phyloP scores from a whole-genome alignment of 768 basidiomycete species.

The Mycena albidolilacea region DNA sequence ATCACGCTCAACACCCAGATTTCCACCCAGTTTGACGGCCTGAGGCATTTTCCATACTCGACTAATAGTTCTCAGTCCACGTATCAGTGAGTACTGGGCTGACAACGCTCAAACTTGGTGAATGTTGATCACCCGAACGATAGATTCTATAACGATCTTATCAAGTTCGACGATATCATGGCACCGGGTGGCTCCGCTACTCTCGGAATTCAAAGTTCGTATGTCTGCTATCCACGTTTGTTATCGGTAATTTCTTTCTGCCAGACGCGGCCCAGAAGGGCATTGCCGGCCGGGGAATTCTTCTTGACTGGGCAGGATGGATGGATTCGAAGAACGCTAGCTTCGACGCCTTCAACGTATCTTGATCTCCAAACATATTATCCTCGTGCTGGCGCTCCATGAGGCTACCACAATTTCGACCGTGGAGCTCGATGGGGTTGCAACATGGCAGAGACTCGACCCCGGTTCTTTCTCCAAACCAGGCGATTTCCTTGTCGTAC shows the following conservation, averaged over 20 bases:
- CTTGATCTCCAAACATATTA: not conserved
- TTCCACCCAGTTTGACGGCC: constrained; percentile 30
- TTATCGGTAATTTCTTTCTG: not conserved
- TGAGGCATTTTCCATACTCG: constrained; percentile 36
- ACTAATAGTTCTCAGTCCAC: not conserved
- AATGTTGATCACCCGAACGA: not conserved
- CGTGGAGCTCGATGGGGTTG: constrained; percentile 26
- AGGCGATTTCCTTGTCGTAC: constrained; percentile 37
- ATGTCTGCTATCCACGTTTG: not conserved
- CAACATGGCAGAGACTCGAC: constrained; percentile 34
- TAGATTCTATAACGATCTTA: constrained; percentile 36
- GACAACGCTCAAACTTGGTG: too few species aligned
- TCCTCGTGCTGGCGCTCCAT: not conserved
- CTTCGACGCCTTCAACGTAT: constrained; percentile 24
- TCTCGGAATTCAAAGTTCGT: constrained; percentile 36
- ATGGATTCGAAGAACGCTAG: constrained; percentile 30
- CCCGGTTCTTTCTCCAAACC: constrained; percentile 20
- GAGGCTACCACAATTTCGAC: constrained; percentile 18
- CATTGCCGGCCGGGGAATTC: constrained; percentile 12
- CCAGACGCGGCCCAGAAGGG: constrained; percentile 30
- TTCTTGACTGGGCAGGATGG: constrained; percentile 35
- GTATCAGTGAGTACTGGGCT: constrained; percentile 7
- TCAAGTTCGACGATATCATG: constrained; percentile 30
- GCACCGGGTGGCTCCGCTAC: constrained; percentile 16
- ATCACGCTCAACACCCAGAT: constrained; percentile 36